Evolutionary conservation across 1,284 basidiomycete genomes (phyloP), one percentile per base, ranked within the genome.

Genomic region (Tranzscheliella williamsii): DNA sequence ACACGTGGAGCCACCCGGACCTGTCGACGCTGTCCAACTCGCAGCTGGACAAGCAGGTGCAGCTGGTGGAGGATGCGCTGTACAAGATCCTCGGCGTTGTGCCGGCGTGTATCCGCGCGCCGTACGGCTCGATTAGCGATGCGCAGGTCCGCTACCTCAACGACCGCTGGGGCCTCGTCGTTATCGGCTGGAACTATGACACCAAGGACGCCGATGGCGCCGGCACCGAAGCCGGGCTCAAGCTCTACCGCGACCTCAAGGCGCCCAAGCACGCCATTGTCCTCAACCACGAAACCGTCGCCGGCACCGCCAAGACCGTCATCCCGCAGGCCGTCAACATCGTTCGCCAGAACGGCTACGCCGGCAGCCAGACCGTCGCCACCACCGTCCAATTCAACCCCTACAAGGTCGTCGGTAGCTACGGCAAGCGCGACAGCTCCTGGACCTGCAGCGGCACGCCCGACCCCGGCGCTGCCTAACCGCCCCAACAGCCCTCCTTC

Each of bases 211-310:
- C 64, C n/a, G 46, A 54, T 27, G 70, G 67, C 5, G 42, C 24
- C n/a, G 47, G 50, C 13, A 39, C 42, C 13, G 26, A 51, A 2
- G 39, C 42, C 9, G 49, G 50, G 8, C 46, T 70, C 22, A 51
- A 63, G 11, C 16, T 62, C 20, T 65, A 67, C 54, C 41, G 36
- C 23, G 41, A 41, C 27, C 40, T 70, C 15, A 48, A 44, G 24
- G 38, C 67, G 9, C 67, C 67, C 21, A 54, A 34, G 20, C 43
- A 61, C 13, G 65, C 61, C 22, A 72, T 72, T 29, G 39, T 70
- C 9, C 53, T 72, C 31, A 70, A 70, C 46, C 70, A 72, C 51
- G 70, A 72, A 53, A 72, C 70, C 12, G 68, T 67, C 15, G 5
- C 44, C 2, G 56, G 42, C 3, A 70, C 70, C 9, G 30, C 38